Conservation (phyloP, 148 eudicot genomes). For the Chenopodium album region DNA sequence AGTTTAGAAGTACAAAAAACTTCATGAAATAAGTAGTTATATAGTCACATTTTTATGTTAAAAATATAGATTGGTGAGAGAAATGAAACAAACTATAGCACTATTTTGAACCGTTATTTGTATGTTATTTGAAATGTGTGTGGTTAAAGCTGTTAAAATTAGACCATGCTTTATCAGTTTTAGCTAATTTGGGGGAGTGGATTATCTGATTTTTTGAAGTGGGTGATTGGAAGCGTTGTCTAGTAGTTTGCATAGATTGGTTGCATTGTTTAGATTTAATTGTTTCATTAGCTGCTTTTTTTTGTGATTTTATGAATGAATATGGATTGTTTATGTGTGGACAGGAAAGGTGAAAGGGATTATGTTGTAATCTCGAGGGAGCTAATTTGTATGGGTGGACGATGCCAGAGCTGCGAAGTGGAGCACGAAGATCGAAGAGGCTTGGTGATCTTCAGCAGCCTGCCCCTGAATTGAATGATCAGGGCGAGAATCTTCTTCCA, state of each 20-base stretch:
- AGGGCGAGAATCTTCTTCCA: conserved; percentile 50
- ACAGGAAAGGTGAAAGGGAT: conserved; percentile 34
- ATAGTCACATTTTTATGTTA: conserved; percentile 1
- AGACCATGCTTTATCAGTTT: conserved; percentile 8
- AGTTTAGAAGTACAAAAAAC: conserved; percentile 11
- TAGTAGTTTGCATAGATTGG: background rate
- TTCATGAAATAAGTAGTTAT: conserved; percentile 17
- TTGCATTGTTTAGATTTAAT: background rate
- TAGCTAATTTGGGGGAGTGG: conserved; percentile 16
- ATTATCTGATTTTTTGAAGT: conserved; percentile 7
- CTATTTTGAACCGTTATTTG: background rate
- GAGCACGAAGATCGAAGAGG: conserved; percentile 96
- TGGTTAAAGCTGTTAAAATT: background rate
- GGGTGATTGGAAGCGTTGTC: conserved; percentile 2
- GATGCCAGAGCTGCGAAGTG: conserved; percentile 99
- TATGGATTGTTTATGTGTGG: conserved; percentile 8
- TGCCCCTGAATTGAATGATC: conserved; percentile 63
- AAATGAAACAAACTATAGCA: background rate
- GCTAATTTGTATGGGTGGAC: conserved; percentile 84
- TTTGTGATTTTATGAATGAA: background rate
- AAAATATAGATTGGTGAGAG: conserved; percentile 5
- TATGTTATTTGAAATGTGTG: conserved; percentile 22
- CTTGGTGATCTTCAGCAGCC: conserved; percentile 88
- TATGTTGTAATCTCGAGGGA: conserved; percentile 38
- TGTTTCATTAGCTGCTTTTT: background rate